Percentiles rank a stretch among this genome's conserved stretches.
Evolutionary conservation across 345 rosid species (phyloP).

Genomic region (Brassica juncea): DNA sequence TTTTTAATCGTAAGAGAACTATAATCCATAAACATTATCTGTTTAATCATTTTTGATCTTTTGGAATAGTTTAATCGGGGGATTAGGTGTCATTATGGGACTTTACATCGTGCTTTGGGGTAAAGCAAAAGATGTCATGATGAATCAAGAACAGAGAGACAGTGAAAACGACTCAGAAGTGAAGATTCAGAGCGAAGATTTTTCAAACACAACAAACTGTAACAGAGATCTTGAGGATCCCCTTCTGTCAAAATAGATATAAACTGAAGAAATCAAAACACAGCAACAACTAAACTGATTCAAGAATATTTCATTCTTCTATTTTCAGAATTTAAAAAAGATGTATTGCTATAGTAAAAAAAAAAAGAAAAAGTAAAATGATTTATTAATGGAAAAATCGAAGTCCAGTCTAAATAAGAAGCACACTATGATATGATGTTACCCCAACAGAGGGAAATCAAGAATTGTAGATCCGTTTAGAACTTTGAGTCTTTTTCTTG

Average conservation of each 20-base stretch:
- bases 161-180: conserved; percentile 33
- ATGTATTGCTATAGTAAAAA: not conserved
- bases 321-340: conserved; percentile 11
- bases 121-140: conserved; percentile 52
- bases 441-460: conserved; percentile 12
- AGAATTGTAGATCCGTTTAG: conserved; percentile 21
- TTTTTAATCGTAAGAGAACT: not conserved
- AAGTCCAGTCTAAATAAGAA: conserved; percentile 12
- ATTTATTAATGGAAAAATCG: conserved; percentile 8
- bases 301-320: conserved; percentile 10
- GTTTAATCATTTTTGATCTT: not conserved
- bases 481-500: no score
- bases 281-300: conserved; percentile 8
- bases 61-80: conserved; percentile 56
- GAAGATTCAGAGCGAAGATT: conserved; percentile 44
- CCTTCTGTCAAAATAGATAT: conserved; percentile 44
- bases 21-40: not conserved
- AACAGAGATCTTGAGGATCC: conserved; percentile 49
- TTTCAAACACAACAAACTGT: conserved; percentile 29
- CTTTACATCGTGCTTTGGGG: conserved; percentile 66
- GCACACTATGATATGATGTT: not conserved
- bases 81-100: conserved; percentile 51
- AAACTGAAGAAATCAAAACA: conserved; percentile 33
- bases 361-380: not conserved
- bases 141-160: conserved; percentile 30